These are phyloP conservation scores for Suillus lakei DNA, from an alignment of 768 basidiomycete species.

Conservation along the genomic window DNA sequence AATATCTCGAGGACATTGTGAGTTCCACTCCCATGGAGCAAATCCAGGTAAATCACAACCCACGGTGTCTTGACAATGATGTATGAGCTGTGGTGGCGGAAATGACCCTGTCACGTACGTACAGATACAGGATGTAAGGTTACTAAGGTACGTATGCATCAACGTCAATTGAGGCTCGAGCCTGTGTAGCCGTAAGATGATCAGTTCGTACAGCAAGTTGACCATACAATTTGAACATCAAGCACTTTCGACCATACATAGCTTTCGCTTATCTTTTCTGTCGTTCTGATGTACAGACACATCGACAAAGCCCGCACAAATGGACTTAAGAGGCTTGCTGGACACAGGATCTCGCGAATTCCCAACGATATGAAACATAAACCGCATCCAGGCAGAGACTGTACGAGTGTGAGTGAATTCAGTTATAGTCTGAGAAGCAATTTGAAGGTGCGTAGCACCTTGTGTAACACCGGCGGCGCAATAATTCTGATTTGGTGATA, in stretches of 20 bases:
- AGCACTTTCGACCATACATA: no score
- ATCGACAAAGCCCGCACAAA: background rate
- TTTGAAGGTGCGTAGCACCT: background rate
- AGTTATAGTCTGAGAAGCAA: background rate
- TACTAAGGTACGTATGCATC: background rate
- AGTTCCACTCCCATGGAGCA: background rate
- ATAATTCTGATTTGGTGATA: background rate
- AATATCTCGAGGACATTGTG: background rate
- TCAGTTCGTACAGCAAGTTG: background rate
- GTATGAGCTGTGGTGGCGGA: background rate
- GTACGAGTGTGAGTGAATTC: background rate
- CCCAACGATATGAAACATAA: background rate
- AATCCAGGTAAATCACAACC: background rate
- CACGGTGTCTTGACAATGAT: background rate
- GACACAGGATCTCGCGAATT: background rate
- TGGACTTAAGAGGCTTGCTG: background rate
- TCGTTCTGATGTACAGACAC: background rate
- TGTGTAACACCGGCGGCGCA: background rate
- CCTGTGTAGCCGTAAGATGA: background rate
- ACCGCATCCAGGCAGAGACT: background rate
- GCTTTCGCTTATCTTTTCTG: background rate
- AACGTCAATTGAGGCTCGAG: background rate
- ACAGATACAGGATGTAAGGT: background rate
- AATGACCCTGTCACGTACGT: background rate
- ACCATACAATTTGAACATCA: background rate